Base-by-base conservation (phyloP, 495 filamentous ascomycete species). In the Hypomontagnella monticulosa region DNA sequence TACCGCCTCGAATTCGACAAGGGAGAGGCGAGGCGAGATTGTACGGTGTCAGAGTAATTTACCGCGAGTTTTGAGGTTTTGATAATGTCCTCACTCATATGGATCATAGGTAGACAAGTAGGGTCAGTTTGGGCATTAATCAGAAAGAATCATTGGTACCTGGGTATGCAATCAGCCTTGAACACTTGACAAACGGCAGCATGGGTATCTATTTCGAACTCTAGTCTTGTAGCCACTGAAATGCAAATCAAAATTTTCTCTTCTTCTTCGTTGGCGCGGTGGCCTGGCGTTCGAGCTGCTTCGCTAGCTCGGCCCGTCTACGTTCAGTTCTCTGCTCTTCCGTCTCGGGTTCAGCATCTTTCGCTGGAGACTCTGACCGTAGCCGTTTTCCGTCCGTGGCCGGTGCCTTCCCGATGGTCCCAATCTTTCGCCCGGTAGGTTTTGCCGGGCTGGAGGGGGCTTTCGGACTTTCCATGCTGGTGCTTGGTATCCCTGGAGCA, bases 181-280 rank as follows among this genome's bases (percentile, higher is more conserved):
- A 59, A 27, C 12, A 36, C n/a, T n/a, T n/a, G n/a, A n/a, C 12
- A 34, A 27, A 62, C 36, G n/a, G 19, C n/a, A 52, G 32, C 50
- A 59, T 36, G 60, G 50, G 60, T 69, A 69, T 69, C 60, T 40
- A 38, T 12, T 59, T 27, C 49, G 11, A 64, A 52, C 23, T 33
- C 14, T 27, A 57, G 15, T 12, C 2, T 14, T 14, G 5, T 8
- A 6, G 19, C 11, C 19, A 27, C 6, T 19, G 23, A 40, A 19
- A 40, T 10, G 19, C 19, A 11, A 20, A 43, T 80, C 57, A 83
- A 44, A 82, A 93, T 53, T 83, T 89, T 50, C 89, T 80, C 71
- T 90, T 93, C 76, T 85, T 86, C 77, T 89, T 91, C 72, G 83
- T 85, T 10, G 81, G 81, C 6, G 82, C 84, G 16, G 87, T 84